Evolutionary conservation across 371 early-diverging fungal species (phyloP).

Genomic region (Syncephalastrum sp.): DNA sequence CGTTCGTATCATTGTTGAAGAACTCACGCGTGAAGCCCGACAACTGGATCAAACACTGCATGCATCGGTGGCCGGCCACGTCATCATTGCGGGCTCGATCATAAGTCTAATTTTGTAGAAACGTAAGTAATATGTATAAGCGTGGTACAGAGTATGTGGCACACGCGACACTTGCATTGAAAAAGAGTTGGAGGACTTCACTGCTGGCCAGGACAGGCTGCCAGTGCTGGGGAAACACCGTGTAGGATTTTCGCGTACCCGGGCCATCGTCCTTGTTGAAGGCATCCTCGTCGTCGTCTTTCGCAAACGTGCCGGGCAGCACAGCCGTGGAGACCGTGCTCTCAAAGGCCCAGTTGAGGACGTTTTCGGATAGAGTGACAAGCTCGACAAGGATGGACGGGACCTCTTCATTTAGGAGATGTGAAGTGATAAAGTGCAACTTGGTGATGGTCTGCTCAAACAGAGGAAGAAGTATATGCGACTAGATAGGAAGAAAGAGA

Average conservation of each 20-base stretch:
- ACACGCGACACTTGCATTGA: constrained; percentile 35
- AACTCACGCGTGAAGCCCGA: constrained; percentile 70
- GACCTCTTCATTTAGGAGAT: not conserved
- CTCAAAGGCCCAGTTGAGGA: constrained; percentile 72
- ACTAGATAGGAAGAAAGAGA: not conserved
- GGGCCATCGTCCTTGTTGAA: constrained; percentile 48
- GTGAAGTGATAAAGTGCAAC: constrained; percentile 21
- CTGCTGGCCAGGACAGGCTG: constrained; percentile 46
- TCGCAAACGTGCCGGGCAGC: constrained; percentile 53
- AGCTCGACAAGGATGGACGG: constrained; percentile 39
- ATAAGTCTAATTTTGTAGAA: constrained; percentile 21
- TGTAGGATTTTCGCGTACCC: constrained; percentile 33
- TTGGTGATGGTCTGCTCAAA: constrained; percentile 34
- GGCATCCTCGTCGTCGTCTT: constrained; percentile 40
- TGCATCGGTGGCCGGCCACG: constrained; percentile 51
- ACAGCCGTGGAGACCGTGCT: constrained; percentile 37
- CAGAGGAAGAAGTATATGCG: constrained; percentile 27
- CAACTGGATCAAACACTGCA: constrained; percentile 69
- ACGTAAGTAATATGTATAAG: no score
- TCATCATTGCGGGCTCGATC: constrained; percentile 49
- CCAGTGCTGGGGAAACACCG: constrained; percentile 51
- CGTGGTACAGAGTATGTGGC: no score
- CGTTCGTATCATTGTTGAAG: constrained; percentile 46
- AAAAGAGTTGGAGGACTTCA: constrained; percentile 59
- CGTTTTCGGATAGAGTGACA: constrained; percentile 53